Conservation (phyloP, 2,329 filamentous ascomycete species). For the Neonectria sp. region DNA sequence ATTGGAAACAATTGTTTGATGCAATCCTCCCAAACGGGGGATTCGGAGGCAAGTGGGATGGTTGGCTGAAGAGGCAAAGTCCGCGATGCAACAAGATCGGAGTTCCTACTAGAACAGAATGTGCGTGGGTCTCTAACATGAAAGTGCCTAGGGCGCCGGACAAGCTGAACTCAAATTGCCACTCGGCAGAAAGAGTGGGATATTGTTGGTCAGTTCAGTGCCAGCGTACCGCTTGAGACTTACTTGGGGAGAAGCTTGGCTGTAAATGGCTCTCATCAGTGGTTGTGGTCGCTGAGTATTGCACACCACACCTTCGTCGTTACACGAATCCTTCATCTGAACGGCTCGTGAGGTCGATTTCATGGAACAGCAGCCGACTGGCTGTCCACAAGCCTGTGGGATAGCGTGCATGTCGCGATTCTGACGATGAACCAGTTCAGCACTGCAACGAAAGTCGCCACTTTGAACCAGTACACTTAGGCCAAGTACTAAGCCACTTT, state of each 20-base stretch:
- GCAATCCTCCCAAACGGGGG: not conserved
- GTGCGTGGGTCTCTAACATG: not conserved
- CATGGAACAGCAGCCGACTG: not conserved
- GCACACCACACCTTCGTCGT: not conserved
- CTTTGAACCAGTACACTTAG: not conserved
- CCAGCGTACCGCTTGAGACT: not conserved
- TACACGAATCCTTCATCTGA: not conserved
- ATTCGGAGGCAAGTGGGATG: conserved; percentile 18
- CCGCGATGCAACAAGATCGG: not conserved
- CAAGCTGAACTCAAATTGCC: not conserved
- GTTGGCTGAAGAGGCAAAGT: not conserved
- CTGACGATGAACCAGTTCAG: not conserved
- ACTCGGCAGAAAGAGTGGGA: not conserved
- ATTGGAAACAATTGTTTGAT: conserved; percentile 6
- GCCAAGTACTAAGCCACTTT: not conserved
- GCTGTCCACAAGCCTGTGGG: not conserved
- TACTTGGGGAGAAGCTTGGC: not conserved
- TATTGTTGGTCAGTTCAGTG: not conserved
- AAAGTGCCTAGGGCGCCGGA: not conserved
- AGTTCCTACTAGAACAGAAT: not conserved
- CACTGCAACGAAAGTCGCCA: not conserved
- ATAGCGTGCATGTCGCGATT: not conserved
- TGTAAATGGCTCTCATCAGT: not conserved
- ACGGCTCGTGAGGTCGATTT: not conserved
- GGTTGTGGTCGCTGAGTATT: not conserved